phyloP scores from a whole-genome alignment of 331 rosid genomes.

The Malus hybrid region DNA sequence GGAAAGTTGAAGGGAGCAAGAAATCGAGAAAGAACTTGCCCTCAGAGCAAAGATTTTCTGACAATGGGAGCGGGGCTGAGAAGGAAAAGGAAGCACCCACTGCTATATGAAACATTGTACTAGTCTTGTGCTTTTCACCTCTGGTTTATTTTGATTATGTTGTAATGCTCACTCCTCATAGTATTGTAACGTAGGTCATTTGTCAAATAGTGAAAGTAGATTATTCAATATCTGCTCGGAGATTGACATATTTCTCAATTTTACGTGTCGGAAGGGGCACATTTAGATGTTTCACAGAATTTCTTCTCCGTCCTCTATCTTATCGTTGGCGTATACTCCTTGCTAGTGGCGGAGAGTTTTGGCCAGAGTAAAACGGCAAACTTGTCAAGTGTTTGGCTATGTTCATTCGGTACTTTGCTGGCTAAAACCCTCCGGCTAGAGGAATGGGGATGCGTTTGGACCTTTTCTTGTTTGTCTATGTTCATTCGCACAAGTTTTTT shows the following conservation, averaged over 20 bases:
- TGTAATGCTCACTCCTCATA: conserved; percentile 3
- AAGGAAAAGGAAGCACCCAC: conserved; percentile 44
- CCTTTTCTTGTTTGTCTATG: too few species aligned
- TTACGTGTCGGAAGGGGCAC: not conserved
- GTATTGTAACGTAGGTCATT: not conserved
- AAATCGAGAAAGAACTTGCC: conserved; percentile 59
- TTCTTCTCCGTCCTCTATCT: not conserved
- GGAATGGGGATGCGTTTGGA: too few species aligned
- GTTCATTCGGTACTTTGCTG: too few species aligned
- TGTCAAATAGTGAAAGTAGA: not conserved
- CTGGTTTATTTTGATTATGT: not conserved
- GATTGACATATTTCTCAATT: not conserved
- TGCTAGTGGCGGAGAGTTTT: not conserved
- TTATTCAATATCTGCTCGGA: not conserved
- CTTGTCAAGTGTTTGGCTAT: not conserved
- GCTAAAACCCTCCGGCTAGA: too few species aligned
- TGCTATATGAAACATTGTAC: conserved; percentile 34
- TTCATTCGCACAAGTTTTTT: too few species aligned
- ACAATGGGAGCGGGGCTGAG: conserved; percentile 30
- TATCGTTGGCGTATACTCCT: not conserved
- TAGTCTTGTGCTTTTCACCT: not conserved
- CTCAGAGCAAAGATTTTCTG: conserved; percentile 50
- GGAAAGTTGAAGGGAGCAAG: conserved; percentile 51
- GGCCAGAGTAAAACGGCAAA: not conserved
- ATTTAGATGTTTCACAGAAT: not conserved